A percentile compares a stretch with the other conserved stretches of the same genome.
These are phyloP conservation scores for Komagataella phaffii DNA, from an alignment of 805 yeast species.

Conservation along the genomic window DNA sequence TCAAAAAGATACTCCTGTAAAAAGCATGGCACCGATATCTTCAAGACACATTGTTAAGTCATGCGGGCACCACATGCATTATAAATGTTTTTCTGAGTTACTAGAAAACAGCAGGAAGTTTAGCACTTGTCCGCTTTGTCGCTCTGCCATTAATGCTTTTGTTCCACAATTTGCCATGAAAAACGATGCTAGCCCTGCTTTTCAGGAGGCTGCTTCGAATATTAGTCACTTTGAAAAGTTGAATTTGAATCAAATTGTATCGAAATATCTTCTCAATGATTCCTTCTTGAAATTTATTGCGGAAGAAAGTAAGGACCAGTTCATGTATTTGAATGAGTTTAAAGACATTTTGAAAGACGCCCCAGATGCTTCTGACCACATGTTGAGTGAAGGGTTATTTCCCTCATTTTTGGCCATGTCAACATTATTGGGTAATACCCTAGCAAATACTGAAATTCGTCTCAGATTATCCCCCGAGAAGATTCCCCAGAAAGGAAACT, in stretches of 20 bases:
- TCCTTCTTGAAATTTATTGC: conserved; percentile 15
- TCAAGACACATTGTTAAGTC: conserved; percentile 22
- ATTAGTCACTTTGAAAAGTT: conserved; percentile 12
- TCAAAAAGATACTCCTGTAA: not conserved
- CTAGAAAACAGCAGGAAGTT: conserved; percentile 13
- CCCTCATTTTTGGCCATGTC: conserved; percentile 6
- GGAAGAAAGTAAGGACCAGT: conserved; percentile 10
- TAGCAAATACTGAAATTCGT: not conserved
- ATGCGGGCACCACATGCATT: conserved; percentile 44
- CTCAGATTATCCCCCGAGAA: not conserved
- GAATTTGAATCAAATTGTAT: conserved; percentile 17
- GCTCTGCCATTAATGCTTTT: conserved; percentile 27
- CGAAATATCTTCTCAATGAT: conserved; percentile 9
- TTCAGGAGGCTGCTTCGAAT: not conserved
- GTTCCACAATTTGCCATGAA: conserved; percentile 26
- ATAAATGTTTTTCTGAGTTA: conserved; percentile 20
- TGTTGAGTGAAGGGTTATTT: conserved; percentile 7
- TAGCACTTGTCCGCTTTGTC: conserved; percentile 37
- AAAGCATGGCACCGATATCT: conserved; percentile 3
- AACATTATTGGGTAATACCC: conserved; percentile 1
- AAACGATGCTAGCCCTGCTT: conserved; percentile 2
- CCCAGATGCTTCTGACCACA: conserved; percentile 4
- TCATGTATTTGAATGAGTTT: conserved; percentile 6
- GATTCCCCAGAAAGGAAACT: not conserved
- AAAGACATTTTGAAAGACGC: conserved; percentile 9